Evolutionary conservation across 177 flowering plant genomes (phyloP), one percentile per base, ranked within the genome.

Genomic region (Vitis hybrid): DNA sequence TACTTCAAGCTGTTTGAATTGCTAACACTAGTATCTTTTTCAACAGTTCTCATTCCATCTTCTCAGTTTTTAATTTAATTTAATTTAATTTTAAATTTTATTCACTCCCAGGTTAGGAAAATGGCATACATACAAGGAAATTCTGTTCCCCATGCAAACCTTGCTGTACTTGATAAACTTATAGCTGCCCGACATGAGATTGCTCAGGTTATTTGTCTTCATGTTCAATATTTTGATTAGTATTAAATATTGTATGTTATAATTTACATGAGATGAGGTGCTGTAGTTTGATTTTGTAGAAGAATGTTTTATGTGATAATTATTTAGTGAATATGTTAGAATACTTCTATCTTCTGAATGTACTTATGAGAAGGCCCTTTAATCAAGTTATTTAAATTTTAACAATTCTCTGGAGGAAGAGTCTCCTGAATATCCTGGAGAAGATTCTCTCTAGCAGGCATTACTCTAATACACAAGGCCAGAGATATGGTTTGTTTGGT

Each of bases 121-220:
- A 79, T 81, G 86, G 85, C 88, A 26, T 96, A 92, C 77, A 65
- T 90, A 31, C 60, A 77, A 68, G 97, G 99, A 72, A 89, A 96
- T 79, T 92, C 97, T 76, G 87, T 75, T 62, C 98, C 99, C 52
- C 84, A 20, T 62, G 94, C 94, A 71, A 96, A 96, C 74, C 87
- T 88, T 63, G 82, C 62, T 74, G 92, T 96, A 69, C 95, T 96
- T 68, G 94, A 96, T 75, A 85, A 86, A 75, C 94, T 96, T 72
- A 91, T 93, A 55, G 85, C 86, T 71, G 78, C 94, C 45, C 97
- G 98, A 62, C 89, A 96, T 78, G 95, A 90, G 73, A 82, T 92
- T 73, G 86, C 97, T 59, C 87, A 92, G 99, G 98, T 93, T 73
- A 68, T 14, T 22, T 31, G 29, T 59, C 1, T 33, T 65, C 29